These are phyloP conservation scores for Penicillium decumbens DNA, from an alignment of 2,329 filamentous ascomycete genomes.

Conservation along the genomic window DNA sequence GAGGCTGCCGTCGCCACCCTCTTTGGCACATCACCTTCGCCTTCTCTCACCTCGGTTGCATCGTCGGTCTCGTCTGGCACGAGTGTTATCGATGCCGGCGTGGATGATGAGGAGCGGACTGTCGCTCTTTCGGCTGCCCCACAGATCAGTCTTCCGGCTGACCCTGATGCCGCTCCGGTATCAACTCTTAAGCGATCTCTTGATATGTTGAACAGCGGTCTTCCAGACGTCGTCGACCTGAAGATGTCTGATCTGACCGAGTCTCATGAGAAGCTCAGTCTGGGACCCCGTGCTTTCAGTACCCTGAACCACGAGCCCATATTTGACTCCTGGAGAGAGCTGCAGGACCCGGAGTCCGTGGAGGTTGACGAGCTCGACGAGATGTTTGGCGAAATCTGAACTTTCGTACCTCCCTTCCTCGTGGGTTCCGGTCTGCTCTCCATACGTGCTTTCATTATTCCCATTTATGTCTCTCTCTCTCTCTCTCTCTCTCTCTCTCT, in stretches of 20 bases:
- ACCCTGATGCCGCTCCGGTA: slow-evolving; percentile 25
- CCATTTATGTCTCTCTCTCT: slow-evolving; percentile 14
- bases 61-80: slow-evolving; percentile 42
- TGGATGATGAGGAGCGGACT: slow-evolving; percentile 23
- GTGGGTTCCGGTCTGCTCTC: slow-evolving; percentile 1
- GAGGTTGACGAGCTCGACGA: slow-evolving; percentile 91
- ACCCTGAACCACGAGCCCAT: slow-evolving; percentile 38
- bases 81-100: slow-evolving; percentile 32
- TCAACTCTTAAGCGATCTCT: slow-evolving; percentile 38
- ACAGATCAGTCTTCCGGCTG: slow-evolving; percentile 31
- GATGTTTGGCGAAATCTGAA: slow-evolving; percentile 70
- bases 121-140: slow-evolving; percentile 22
- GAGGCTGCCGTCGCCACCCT: slow-evolving; percentile 34
- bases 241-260: slow-evolving; percentile 35
- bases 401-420: not conserved
- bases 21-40: slow-evolving; percentile 42
- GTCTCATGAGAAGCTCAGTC: slow-evolving; percentile 45
- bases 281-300: slow-evolving; percentile 23
- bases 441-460: slow-evolving; percentile 1
- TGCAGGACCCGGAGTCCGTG: slow-evolving; percentile 76
- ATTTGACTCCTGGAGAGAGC: slow-evolving; percentile 54
- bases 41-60: slow-evolving; percentile 40
- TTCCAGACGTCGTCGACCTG: slow-evolving; percentile 35
- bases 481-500: too few relatives aligned
- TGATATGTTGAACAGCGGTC: slow-evolving; percentile 39